These are phyloP conservation scores for Monosporascus ibericus DNA, from an alignment of 2,329 filamentous ascomycete species.

Conservation along the genomic window DNA sequence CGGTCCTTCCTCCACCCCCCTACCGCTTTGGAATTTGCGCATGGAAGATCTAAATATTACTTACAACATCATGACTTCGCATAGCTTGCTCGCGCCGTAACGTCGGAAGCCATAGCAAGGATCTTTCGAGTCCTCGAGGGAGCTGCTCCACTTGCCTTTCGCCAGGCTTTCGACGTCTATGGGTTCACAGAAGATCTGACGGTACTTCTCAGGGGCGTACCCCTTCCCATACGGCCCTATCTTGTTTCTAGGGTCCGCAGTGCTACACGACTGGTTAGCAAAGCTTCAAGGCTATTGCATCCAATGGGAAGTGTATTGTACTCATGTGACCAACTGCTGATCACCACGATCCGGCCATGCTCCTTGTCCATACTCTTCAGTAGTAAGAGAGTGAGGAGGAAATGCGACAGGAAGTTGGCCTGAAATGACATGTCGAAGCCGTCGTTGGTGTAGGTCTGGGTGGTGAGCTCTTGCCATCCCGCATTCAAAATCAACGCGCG, in stretches of 20 bases:
- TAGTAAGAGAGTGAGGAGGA: constrained; percentile 25
- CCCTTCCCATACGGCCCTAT: constrained; percentile 3
- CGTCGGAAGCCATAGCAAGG: constrained; percentile 15
- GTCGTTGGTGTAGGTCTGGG: constrained; percentile 23
- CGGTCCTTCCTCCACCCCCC: no score
- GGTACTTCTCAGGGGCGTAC: constrained; percentile 7
- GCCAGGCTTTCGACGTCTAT: constrained; percentile 11
- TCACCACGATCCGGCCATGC: constrained; percentile 22
- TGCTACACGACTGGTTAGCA: constrained; percentile 1
- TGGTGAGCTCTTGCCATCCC: constrained; percentile 16
- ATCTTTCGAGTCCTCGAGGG: constrained; percentile 8
- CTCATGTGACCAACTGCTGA: constrained; percentile 27
- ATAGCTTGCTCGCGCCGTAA: constrained; percentile 20
- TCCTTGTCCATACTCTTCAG: constrained; percentile 27
- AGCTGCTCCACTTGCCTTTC: constrained; percentile 10
- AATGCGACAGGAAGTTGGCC: constrained; percentile 26
- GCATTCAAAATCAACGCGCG: constrained; percentile 21
- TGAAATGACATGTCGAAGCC: constrained; percentile 28
- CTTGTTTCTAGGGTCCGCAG: constrained; percentile 9
- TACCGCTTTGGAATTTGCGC: no score
- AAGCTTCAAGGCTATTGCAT: not conserved
- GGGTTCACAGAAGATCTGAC: constrained; percentile 9
- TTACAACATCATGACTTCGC: constrained; percentile 20
- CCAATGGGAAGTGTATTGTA: constrained; percentile 7
- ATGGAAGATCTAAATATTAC: not conserved